phyloP scores from a whole-genome alignment of 2,329 filamentous ascomycete genomes.

The Daldinia sp. region DNA sequence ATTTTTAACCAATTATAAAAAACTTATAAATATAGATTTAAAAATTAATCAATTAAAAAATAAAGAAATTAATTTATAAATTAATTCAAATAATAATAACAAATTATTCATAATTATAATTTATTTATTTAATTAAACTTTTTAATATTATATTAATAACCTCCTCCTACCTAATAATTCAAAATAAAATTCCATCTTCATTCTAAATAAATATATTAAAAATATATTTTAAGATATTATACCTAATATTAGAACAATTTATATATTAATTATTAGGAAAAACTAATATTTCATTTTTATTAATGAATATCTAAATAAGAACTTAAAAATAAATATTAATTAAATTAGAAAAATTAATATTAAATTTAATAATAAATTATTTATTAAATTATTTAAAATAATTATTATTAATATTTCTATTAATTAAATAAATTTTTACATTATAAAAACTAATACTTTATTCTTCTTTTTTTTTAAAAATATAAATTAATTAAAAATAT shows the following conservation, averaged over 20 bases:
- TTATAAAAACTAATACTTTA: background rate
- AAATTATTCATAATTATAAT: background rate
- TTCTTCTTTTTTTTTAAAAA: background rate
- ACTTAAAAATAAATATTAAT: too few species aligned
- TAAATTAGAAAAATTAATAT: background rate
- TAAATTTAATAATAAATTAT: background rate
- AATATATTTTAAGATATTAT: background rate
- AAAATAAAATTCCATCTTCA: background rate
- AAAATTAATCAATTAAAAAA: background rate
- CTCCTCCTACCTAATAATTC: background rate
- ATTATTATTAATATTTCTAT: background rate
- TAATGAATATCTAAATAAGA: background rate
- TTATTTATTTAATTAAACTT: background rate
- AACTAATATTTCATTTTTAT: background rate
- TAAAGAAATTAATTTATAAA: background rate
- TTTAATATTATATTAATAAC: background rate
- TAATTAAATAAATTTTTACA: background rate
- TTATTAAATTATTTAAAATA: constrained; percentile 1
- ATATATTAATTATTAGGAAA: background rate
- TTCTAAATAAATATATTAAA: background rate
- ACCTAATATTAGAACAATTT: background rate
- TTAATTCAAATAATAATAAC: background rate
- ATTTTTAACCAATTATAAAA: too few species aligned
- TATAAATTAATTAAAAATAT: background rate
- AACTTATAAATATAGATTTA: too few species aligned